phyloP scores from a whole-genome alignment of 257 asterid species.

The Forsythia suspensa region DNA sequence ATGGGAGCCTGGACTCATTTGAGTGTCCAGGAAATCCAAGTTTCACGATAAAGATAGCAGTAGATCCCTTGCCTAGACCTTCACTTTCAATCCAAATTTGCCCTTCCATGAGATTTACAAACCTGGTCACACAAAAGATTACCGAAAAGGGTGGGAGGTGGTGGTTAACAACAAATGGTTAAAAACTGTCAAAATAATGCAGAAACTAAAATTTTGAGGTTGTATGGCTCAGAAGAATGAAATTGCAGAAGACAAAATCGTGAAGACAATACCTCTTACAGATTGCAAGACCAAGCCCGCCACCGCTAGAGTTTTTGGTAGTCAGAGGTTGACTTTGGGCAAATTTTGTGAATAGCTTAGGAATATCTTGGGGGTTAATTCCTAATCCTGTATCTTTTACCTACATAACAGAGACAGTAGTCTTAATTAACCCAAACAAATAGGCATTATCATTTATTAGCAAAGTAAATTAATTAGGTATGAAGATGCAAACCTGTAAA shows the following conservation, averaged over 20 bases:
- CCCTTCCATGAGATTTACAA: slow-evolving; percentile 95
- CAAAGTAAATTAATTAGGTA: slow-evolving; percentile 4
- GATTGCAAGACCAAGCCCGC: slow-evolving; percentile 98
- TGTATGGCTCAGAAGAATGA: neutral
- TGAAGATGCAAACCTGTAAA: slow-evolving; percentile 66
- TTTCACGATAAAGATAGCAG: slow-evolving; percentile 71
- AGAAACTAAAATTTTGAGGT: neutral
- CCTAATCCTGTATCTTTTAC: slow-evolving; percentile 96
- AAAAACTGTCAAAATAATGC: neutral
- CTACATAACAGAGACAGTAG: slow-evolving; percentile 35
- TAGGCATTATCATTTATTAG: neutral
- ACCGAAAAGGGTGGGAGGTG: neutral
- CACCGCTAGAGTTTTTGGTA: slow-evolving; percentile 70
- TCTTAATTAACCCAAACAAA: slow-evolving; percentile 2
- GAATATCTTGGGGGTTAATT: slow-evolving; percentile 82
- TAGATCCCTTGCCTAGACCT: slow-evolving; percentile 88
- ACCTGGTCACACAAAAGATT: slow-evolving; percentile 45
- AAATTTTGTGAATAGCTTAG: slow-evolving; percentile 82
- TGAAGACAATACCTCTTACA: slow-evolving; percentile 61
- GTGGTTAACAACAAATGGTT: neutral
- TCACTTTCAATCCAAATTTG: slow-evolving; percentile 95
- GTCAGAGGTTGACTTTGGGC: slow-evolving; percentile 75
- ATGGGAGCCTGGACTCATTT: slow-evolving; percentile 54
- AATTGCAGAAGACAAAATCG: neutral
- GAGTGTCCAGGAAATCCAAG: slow-evolving; percentile 74